Conservation (phyloP, 2,329 filamentous ascomycete genomes). For the Colletotrichum tropicicola region DNA sequence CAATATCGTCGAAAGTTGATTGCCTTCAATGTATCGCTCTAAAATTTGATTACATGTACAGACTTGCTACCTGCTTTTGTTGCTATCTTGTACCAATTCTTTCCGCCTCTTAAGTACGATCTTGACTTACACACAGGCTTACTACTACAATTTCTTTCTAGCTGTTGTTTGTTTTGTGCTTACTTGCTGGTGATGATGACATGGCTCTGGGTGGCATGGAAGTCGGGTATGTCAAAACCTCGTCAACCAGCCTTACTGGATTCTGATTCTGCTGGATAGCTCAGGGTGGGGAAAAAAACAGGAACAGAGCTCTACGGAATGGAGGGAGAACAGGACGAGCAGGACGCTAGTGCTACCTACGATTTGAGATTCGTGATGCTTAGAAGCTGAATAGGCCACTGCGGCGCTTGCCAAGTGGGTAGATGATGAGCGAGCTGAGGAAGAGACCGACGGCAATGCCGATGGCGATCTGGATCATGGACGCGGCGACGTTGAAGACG, state of each 20-base stretch:
- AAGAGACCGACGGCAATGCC: constrained; percentile 61
- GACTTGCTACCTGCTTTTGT: no score
- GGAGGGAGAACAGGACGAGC: not conserved
- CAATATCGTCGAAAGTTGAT: no score
- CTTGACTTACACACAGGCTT: not conserved
- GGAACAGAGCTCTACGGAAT: no score
- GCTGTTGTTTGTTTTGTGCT: not conserved
- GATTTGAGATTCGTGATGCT: not conserved
- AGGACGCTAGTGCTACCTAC: not conserved
- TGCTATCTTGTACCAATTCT: not conserved
- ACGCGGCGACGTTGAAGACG: constrained; percentile 55
- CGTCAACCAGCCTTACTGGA: no score
- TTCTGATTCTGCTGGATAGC: no score
- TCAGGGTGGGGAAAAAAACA: no score
- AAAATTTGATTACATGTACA: no score
- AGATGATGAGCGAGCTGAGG: constrained; percentile 57
- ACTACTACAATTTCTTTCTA: not conserved
- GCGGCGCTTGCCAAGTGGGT: constrained; percentile 58
- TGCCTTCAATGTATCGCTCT: no score
- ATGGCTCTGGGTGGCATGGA: not conserved
- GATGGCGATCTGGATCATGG: constrained; percentile 63
- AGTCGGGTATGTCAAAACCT: not conserved
- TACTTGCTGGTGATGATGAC: not conserved
- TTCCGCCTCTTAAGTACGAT: no score
- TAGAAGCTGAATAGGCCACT: constrained; percentile 60